These are phyloP conservation scores for Penicillium hesseltinei DNA, from an alignment of 2,329 filamentous ascomycete species.

Conservation along the genomic window DNA sequence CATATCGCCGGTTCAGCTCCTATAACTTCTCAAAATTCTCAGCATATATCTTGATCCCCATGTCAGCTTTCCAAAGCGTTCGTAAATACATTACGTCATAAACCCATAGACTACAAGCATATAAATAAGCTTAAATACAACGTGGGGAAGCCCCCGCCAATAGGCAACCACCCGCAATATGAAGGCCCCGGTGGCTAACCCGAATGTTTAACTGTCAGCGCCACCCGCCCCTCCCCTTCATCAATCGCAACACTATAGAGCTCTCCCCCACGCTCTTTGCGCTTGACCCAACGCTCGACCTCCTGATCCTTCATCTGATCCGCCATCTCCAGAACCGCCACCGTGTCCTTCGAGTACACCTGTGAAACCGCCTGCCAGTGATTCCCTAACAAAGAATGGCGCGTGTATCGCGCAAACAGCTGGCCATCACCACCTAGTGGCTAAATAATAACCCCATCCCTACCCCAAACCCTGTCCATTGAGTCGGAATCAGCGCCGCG, in stretches of 20 bases:
- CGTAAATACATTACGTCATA: not conserved
- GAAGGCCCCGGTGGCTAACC: not conserved
- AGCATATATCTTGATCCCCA: not conserved
- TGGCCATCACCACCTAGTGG: too few species aligned
- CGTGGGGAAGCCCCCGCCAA: not conserved
- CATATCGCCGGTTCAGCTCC: not conserved
- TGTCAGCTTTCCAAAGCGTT: not conserved
- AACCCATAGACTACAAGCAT: too few species aligned
- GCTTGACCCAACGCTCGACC: not conserved
- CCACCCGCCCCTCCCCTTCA: not conserved
- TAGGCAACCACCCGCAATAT: not conserved
- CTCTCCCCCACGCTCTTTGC: not conserved
- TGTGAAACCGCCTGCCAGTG: not conserved
- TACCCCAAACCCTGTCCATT: too few species aligned
- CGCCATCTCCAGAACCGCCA: not conserved
- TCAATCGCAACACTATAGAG: not conserved
- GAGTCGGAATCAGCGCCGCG: too few species aligned
- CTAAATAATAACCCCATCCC: too few species aligned
- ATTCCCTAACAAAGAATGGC: too few species aligned
- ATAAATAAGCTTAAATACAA: too few species aligned
- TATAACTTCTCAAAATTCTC: not conserved
- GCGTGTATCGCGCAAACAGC: too few species aligned
- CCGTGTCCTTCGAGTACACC: not conserved
- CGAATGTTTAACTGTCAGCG: not conserved
- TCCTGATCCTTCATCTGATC: not conserved